phyloP scores from a whole-genome alignment of 257 asterid genomes.

The Solanum piurae region DNA sequence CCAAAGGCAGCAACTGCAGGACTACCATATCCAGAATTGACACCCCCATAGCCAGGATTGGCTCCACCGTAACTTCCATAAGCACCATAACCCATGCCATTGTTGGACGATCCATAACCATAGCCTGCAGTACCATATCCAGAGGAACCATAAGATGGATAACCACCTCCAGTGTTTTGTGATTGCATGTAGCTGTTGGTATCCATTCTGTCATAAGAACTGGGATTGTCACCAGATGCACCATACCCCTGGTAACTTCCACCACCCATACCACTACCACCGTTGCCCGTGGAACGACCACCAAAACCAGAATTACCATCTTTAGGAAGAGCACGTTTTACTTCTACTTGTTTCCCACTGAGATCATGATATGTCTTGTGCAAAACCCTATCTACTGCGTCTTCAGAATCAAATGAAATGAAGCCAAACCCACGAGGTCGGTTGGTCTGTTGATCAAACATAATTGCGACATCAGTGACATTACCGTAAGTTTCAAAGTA shows the following conservation, averaged over 20 bases:
- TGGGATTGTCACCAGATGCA: conserved; percentile 35
- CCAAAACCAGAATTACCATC: conserved; percentile 70
- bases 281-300: conserved; percentile 35
- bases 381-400: conserved; percentile 82
- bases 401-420: conserved; percentile 81
- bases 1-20: conserved; percentile 52
- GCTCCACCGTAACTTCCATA: conserved; percentile 58
- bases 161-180: conserved; percentile 61
- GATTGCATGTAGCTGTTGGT: conserved; percentile 53
- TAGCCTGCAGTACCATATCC: conserved; percentile 59
- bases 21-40: conserved; percentile 50
- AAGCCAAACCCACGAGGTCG: conserved; percentile 95
- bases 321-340: conserved; percentile 86
- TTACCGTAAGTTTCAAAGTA: conserved; percentile 72
- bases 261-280: conserved; percentile 14
- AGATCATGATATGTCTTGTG: conserved; percentile 80
- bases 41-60: conserved; percentile 51
- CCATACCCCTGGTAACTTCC: conserved; percentile 72
- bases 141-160: conserved; percentile 50
- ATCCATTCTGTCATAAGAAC: conserved; percentile 67
- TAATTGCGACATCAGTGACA: conserved; percentile 74
- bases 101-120: conserved; percentile 64
- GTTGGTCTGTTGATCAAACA: conserved; percentile 92
- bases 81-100: conserved; percentile 68
- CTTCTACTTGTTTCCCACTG: conserved; percentile 86